Base-by-base conservation (phyloP, 2,329 filamentous ascomycete genomes). In the Polytolypa hystricis region DNA sequence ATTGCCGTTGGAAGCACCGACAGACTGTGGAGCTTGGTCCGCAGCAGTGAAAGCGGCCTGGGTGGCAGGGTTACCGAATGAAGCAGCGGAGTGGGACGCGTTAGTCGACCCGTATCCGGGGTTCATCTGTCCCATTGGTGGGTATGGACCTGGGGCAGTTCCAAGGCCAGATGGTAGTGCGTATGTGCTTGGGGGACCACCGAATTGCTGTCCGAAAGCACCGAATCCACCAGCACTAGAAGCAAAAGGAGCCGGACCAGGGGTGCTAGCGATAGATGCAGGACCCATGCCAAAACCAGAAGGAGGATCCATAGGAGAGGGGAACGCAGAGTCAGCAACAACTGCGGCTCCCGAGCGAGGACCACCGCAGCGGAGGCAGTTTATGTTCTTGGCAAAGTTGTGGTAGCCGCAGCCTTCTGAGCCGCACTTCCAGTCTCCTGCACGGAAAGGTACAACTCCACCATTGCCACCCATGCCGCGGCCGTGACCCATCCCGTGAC, bases 331-430 rank as follows among this genome's bases (percentile, higher is more conserved):
- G 60, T 96, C 91, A 19, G 89, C 89, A 40, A 96, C 85, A 34
- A 98, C 84, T 11, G 89, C 87, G 41, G 91, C 91, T 44, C 84
- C 85, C 42, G 89, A 89, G 51, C 91, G 84, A 60, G 86, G 93
- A 36, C 89, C 91, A 58, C 91, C 91, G 57, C 91, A 98, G 42
- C 91, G 84, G 44, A 98, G 76, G 62, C 91, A 98, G 64, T 85
- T 93, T 40, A 96, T 89, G 53, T 98, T 98, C 75, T 98, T 98
- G 43, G 91, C 91, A 57, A 98, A 98, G 68, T 98, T 98, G 70
- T 98, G 91, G 62, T 98, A 98, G 40, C 84, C 85, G 58, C 91
- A 98, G 25, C 87, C 86, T 56, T 98, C 91, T 47, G 91, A 91
- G 39, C 91, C 91, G 56, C 91, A 98, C 64, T 95, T 95, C 91